Conservation (phyloP, 2,329 filamentous ascomycete species). For the Botrytis elliptica region DNA sequence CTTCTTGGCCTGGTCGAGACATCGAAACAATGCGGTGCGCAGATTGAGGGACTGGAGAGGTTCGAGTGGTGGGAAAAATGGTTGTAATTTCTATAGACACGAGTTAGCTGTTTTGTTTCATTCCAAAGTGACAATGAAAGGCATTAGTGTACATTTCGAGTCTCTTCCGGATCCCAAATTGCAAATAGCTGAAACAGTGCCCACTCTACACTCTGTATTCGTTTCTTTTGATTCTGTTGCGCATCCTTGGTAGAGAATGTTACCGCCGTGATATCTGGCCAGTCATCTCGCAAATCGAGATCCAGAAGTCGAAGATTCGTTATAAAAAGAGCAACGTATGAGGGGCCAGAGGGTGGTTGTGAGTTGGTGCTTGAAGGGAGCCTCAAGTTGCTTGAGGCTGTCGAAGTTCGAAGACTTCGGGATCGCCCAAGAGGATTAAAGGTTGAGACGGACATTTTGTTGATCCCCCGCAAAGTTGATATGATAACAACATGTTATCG, state of each 20-base stretch:
- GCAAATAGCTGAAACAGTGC: conserved; percentile 82
- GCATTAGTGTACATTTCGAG: conserved; percentile 61
- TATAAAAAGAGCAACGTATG: conserved; percentile 66
- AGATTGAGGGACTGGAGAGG: conserved; percentile 89
- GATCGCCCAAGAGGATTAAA: conserved; percentile 30
- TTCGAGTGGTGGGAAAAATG: conserved; percentile 87
- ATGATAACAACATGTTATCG: conserved; percentile 24
- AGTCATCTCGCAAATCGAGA: conserved; percentile 72
- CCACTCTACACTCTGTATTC: conserved; percentile 85
- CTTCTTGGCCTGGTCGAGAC: conserved; percentile 83
- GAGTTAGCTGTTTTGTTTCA: conserved; percentile 1
- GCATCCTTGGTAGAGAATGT: conserved; percentile 68
- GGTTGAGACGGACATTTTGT: conserved; percentile 32
- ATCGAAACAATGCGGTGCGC: conserved; percentile 77
- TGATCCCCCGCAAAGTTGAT: background rate
- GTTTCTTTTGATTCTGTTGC: conserved; percentile 73
- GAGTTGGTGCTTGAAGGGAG: conserved; percentile 22
- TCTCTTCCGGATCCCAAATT: conserved; percentile 76
- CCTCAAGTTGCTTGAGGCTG: conserved; percentile 27
- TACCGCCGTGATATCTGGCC: conserved; percentile 70
- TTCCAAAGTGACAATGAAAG: no score
- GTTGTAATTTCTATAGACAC: conserved; percentile 70
- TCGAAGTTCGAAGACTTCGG: conserved; percentile 34
- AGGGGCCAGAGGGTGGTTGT: conserved; percentile 41
- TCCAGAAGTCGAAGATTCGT: conserved; percentile 82